Percentiles rank a stretch among this genome's conserved stretches.
Conservation (phyloP, 2,329 filamentous ascomycete genomes). For the Tolypocladium amazonense region DNA sequence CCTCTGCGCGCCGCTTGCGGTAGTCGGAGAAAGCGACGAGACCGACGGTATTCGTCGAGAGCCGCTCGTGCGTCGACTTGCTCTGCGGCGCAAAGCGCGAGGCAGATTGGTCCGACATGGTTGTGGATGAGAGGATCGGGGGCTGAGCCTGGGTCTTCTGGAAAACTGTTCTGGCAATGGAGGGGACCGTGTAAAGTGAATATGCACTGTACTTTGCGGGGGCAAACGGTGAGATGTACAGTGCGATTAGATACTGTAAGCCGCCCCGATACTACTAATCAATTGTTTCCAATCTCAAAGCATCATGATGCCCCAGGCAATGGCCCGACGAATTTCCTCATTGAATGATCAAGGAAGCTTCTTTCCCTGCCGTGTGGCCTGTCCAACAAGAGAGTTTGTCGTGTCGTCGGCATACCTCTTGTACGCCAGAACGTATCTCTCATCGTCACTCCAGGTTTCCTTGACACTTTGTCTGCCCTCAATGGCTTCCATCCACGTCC, state of each 20-base stretch:
- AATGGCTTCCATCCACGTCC: slow-evolving; percentile 51
- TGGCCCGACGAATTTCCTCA: not conserved
- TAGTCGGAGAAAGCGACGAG: slow-evolving; percentile 89
- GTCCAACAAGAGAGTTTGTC: slow-evolving; percentile 49
- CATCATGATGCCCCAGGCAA: not conserved
- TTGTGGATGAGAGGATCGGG: not conserved
- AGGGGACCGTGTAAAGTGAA: not conserved
- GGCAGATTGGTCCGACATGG: slow-evolving; percentile 29
- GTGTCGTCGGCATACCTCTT: slow-evolving; percentile 55
- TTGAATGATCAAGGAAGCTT: slow-evolving; percentile 36
- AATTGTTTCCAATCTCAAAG: not conserved
- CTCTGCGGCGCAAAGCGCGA: slow-evolving; percentile 60
- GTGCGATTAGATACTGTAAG: not conserved
- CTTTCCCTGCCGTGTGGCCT: slow-evolving; percentile 51
- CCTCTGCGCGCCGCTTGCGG: slow-evolving; percentile 88
- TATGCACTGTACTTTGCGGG: not conserved
- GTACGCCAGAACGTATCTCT: slow-evolving; percentile 60
- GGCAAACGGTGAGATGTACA: not conserved
- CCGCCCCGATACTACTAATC: not conserved
- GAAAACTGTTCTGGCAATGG: not conserved
- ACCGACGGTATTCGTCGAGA: slow-evolving; percentile 81
- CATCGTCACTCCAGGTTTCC: slow-evolving; percentile 57
- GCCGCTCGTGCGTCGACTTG: slow-evolving; percentile 65
- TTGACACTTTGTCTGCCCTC: slow-evolving; percentile 49
- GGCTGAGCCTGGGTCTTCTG: not conserved